These are phyloP conservation scores for Cercospora janseana DNA, from an alignment of 2,329 filamentous ascomycete genomes.

Conservation along the genomic window DNA sequence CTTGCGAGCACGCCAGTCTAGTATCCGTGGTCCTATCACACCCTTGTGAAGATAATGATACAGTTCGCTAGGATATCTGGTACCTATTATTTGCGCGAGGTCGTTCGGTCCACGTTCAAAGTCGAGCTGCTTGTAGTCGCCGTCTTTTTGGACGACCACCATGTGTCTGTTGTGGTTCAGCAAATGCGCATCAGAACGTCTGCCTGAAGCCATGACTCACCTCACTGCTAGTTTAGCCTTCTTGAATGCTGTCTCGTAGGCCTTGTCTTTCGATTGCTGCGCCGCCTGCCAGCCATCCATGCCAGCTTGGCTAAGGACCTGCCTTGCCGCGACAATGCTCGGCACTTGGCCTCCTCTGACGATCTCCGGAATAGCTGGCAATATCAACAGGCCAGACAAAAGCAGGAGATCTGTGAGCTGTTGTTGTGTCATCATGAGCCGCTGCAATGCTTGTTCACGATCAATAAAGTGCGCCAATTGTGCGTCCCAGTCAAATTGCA, in stretches of 20 bases:
- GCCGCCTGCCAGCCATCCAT: constrained; percentile 72
- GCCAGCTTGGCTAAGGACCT: constrained; percentile 65
- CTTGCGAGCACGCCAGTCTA: constrained; percentile 78
- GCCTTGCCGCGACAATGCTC: constrained; percentile 72
- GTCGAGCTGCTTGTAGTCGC: constrained; percentile 72
- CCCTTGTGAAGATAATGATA: constrained; percentile 72
- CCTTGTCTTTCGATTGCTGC: constrained; percentile 72
- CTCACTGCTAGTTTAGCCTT: constrained; percentile 81
- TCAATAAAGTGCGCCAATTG: constrained; percentile 64
- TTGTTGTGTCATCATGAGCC: constrained; percentile 63
- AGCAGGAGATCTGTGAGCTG: constrained; percentile 67
- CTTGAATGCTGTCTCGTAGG: constrained; percentile 83
- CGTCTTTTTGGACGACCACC: constrained; percentile 73
- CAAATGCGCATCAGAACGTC: no score
- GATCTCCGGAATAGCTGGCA: constrained; percentile 65
- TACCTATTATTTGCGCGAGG: constrained; percentile 75
- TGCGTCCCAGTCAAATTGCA: constrained; percentile 63
- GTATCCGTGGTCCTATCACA: constrained; percentile 72
- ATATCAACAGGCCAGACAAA: constrained; percentile 65
- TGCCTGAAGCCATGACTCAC: constrained; percentile 6
- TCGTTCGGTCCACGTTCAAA: constrained; percentile 73
- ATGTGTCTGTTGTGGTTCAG: constrained; percentile 57
- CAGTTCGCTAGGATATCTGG: constrained; percentile 4
- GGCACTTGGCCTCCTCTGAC: constrained; percentile 44
- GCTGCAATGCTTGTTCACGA: constrained; percentile 58